Percentiles rank a stretch among this genome's conserved stretches.
These are phyloP conservation scores for Zarea fungicola DNA, from an alignment of 2,329 filamentous ascomycete genomes.

Conservation along the genomic window DNA sequence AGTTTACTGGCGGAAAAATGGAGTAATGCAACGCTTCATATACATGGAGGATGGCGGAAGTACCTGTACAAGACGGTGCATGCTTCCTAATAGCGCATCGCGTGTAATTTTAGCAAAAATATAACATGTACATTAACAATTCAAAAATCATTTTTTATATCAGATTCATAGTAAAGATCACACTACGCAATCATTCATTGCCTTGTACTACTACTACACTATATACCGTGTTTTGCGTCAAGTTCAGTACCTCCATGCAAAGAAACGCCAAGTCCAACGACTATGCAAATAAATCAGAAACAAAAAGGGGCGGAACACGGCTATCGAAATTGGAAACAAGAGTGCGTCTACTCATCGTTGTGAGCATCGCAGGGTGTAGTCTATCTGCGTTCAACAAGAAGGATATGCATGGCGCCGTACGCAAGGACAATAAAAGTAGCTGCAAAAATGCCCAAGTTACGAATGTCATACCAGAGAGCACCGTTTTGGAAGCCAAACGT, in stretches of 20 bases:
- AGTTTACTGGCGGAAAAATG: slow-evolving; percentile 56
- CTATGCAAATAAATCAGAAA: background rate
- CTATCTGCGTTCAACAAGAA: slow-evolving; percentile 75
- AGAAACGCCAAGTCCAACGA: slow-evolving; percentile 7
- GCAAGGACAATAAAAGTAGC: slow-evolving; percentile 80
- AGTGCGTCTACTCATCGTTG: background rate
- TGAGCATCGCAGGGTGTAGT: slow-evolving; percentile 29
- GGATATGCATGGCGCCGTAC: slow-evolving; percentile 86
- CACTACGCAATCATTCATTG: too few species aligned
- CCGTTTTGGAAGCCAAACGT: slow-evolving; percentile 90
- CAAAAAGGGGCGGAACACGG: background rate
- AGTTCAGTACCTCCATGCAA: background rate
- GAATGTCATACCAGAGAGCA: slow-evolving; percentile 78
- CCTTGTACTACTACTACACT: background rate
- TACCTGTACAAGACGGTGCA: slow-evolving; percentile 5
- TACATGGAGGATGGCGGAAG: slow-evolving; percentile 16
- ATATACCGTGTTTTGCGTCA: background rate
- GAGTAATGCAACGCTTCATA: too few species aligned
- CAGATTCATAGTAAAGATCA: too few species aligned
- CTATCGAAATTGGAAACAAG: background rate
- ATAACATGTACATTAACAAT: slow-evolving; percentile 11
- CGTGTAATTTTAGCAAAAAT: slow-evolving; percentile 10
- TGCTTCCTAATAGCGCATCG: background rate
- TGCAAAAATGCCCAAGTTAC: slow-evolving; percentile 77
- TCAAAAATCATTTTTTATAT: background rate